These are phyloP conservation scores for Penicillium odoratum DNA, from an alignment of 495 filamentous ascomycete species.

Conservation along the genomic window DNA sequence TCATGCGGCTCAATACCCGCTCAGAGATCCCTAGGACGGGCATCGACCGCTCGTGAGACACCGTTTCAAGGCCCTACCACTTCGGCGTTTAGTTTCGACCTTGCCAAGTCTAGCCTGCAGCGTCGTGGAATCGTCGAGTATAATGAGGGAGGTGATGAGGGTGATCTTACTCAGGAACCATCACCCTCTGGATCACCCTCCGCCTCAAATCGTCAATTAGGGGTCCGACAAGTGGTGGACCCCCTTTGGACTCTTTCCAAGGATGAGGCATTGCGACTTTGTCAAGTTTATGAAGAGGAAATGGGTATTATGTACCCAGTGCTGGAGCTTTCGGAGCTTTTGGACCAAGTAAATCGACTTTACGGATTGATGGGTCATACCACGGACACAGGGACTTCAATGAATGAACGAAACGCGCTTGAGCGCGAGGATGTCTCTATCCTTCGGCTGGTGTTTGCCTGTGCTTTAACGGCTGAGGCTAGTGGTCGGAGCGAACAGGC, in stretches of 20 bases:
- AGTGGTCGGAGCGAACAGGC: conserved; percentile 73
- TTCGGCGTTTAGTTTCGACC: conserved; percentile 74
- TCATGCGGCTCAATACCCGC: conserved; percentile 6
- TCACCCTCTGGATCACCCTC: conserved; percentile 53
- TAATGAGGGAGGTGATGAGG: conserved; percentile 50
- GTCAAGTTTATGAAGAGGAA: conserved; percentile 77
- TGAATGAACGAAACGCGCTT: conserved; percentile 28
- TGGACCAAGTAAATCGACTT: conserved; percentile 60
- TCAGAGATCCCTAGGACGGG: conserved; percentile 24
- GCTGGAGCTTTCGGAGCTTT: conserved; percentile 61
- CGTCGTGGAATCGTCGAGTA: conserved; percentile 71
- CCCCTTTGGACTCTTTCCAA: conserved; percentile 76
- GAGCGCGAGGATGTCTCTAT: conserved; percentile 63
- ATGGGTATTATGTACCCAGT: conserved; percentile 88
- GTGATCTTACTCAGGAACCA: conserved; percentile 43
- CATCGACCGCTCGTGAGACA: conserved; percentile 28
- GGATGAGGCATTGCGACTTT: conserved; percentile 72
- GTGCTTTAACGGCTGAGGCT: conserved; percentile 69
- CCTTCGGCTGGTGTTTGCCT: conserved; percentile 75
- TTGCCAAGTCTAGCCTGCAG: conserved; percentile 78
- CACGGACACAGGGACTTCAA: not conserved
- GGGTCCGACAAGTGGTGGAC: conserved; percentile 49
- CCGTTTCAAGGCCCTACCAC: conserved; percentile 82
- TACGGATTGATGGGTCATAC: conserved; percentile 56
- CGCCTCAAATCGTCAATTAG: conserved; percentile 40